Conservation (phyloP, 176 grass and related monocot species). For the Areca catechu region DNA sequence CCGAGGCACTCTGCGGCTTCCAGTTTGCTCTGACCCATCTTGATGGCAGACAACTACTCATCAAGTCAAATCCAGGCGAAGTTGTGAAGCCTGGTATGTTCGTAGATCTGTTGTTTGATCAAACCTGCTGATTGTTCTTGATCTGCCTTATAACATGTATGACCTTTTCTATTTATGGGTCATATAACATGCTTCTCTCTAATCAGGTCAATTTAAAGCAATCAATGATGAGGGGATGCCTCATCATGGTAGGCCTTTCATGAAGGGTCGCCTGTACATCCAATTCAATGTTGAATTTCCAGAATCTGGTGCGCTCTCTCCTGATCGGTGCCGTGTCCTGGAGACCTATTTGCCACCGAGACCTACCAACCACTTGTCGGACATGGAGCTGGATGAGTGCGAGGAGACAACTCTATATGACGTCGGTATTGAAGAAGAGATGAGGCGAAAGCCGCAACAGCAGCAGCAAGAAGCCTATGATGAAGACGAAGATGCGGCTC, state of each 20-base stretch:
- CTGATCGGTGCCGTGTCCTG: conserved; percentile 38
- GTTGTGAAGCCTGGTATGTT: conserved; percentile 72
- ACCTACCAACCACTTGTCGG: conserved; percentile 26
- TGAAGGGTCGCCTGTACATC: conserved; percentile 79
- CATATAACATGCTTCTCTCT: not conserved
- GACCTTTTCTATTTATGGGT: too few species aligned
- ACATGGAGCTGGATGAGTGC: conserved; percentile 60
- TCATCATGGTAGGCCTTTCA: conserved; percentile 72
- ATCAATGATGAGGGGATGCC: conserved; percentile 98
- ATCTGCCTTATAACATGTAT: too few species aligned
- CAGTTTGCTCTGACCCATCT: conserved; percentile 92
- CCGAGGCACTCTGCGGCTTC: conserved; percentile 82
- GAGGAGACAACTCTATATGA: conserved; percentile 81
- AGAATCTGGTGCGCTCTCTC: conserved; percentile 37
- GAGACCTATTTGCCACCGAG: conserved; percentile 55
- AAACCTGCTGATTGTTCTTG: too few species aligned
- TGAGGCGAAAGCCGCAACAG: conserved; percentile 62
- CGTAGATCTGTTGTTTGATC: too few species aligned
- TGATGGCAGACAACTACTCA: conserved; percentile 72
- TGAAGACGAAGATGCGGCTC: conserved; percentile 49
- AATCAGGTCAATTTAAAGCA: conserved; percentile 71
- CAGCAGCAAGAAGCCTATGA: conserved; percentile 66
- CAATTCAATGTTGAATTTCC: conserved; percentile 83
- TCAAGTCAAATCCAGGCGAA: conserved; percentile 88
- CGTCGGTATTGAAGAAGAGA: conserved; percentile 90